A percentile compares a stretch with the other conserved stretches of the same genome.
Evolutionary conservation across 306 rosid species (phyloP).

Genomic region (Castanopsis chinensis): DNA sequence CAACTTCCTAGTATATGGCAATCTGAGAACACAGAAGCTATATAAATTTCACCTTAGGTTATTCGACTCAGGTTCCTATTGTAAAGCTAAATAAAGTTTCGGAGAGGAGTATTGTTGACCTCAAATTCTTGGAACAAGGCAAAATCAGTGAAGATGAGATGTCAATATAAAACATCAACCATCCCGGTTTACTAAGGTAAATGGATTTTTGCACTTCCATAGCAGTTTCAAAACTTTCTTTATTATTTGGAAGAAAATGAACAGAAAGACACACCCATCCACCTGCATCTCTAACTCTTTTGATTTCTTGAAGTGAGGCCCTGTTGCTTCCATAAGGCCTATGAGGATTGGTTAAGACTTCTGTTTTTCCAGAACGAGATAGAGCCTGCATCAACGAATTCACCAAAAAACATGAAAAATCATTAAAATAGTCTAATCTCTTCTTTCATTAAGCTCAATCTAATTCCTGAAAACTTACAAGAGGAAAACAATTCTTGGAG

Average conservation of each 20-base stretch:
- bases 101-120: not conserved
- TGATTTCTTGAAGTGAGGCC: conserved; percentile 77
- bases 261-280: conserved; percentile 99
- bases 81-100: not conserved
- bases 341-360: conserved; percentile 79
- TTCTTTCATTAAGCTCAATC: not conserved
- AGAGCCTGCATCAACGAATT: conserved; percentile 62
- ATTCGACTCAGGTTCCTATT: not conserved
- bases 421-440: not conserved
- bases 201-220: not conserved
- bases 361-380: conserved; percentile 78
- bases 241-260: conserved; percentile 21
- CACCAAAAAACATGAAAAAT: conserved; percentile 4
- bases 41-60: not conserved
- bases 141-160: not conserved
- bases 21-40: not conserved
- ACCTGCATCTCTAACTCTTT: conserved; percentile 98
- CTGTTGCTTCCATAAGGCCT: conserved; percentile 91
- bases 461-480: not conserved
- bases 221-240: not conserved
- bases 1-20: conserved; percentile 8
- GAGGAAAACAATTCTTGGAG: not conserved
- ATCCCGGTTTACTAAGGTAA: not conserved
- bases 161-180: not conserved
- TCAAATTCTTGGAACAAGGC: not conserved